Base-by-base conservation (phyloP, 2,329 filamentous ascomycete species). In the Zalaria obscura region DNA sequence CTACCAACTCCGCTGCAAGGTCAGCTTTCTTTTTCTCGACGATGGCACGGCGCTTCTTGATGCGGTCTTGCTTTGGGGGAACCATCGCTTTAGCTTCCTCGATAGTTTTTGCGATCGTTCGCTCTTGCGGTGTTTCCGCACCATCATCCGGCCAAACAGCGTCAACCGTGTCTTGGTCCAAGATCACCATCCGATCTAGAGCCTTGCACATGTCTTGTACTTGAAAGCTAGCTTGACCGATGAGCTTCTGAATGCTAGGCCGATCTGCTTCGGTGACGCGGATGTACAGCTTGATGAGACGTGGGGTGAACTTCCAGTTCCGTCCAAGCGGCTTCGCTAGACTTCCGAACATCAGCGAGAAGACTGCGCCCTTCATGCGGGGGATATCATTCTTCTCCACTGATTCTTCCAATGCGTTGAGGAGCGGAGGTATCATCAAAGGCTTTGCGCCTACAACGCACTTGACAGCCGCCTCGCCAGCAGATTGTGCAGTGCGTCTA, bases 281-380 rank as follows among this genome's bases (percentile, higher is more conserved):
- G 48, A 98, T 91, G 62, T 93, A 98, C 5, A 91, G 70, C 40
- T 80, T 79, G 66, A 98, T 84, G 38, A 95, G 67, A n/a, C 81
- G 75, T 1, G 93, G 91, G 0, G 91, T 86, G 60, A 88, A 95
- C 33, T 88, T 81, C 93, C 93, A 98, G 58, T 98, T 88, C 41
- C 83, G 80, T 37, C 86, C 76, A 36, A 93, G 75, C 0, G 89
- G 93, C 63, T 88, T 93, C 4, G 87, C 74, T 31, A 98, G 67
- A 46, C 84, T 93, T 7, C 89, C 88, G 52, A 89, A 93, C 11
- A 96, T 67, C 27, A 98, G 65, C 0, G 88, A 88, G 58, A 91
- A 96, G 67, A 98, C 78, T 31, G 82, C 83, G 29, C 93, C 91
- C 63, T 98, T 98, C 60, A 98, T 94, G 9, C 86, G 77, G 47